Evolutionary conservation across 352 stramenopile genomes (phyloP).

Genomic region (Phytophthora chlamydospora): DNA sequence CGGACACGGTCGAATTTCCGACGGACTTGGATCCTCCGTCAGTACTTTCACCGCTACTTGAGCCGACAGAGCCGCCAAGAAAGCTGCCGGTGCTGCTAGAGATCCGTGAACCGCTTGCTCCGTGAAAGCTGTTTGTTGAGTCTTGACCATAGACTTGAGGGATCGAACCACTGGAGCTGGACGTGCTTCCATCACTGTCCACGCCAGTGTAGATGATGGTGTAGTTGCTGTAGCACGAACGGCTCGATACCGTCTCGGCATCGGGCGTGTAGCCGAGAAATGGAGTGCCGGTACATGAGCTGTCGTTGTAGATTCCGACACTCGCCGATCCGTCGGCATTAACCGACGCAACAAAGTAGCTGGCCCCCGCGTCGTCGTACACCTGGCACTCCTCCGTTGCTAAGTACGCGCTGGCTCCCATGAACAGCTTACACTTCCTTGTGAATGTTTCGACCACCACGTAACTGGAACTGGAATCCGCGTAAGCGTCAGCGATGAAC

Average conservation of each 20-base stretch:
- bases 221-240: constrained; percentile 32
- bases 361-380: constrained; percentile 15
- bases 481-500: constrained; percentile 17
- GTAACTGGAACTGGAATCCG: constrained; percentile 18
- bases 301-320: constrained; percentile 23
- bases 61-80: neutral
- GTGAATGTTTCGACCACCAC: constrained; percentile 31
- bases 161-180: neutral
- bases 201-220: constrained; percentile 17
- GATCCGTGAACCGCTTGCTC: neutral
- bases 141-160: neutral
- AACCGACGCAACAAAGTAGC: constrained; percentile 17
- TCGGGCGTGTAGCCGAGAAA: constrained; percentile 20
- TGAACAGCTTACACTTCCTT: constrained; percentile 11
- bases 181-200: neutral
- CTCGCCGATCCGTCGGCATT: constrained; percentile 26
- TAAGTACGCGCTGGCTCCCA: constrained; percentile 20
- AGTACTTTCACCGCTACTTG: constrained; percentile 1
- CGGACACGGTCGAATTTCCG: constrained; percentile 1
- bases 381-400: constrained; percentile 20
- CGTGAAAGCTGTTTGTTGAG: neutral
- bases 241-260: constrained; percentile 18
- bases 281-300: constrained; percentile 15
- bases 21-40: constrained; percentile 6
- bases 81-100: neutral